Percentiles rank a stretch among this genome's conserved stretches.
phyloP scores from a whole-genome alignment of 139 green algal species.

The Edaphochlamys debaryana region DNA sequence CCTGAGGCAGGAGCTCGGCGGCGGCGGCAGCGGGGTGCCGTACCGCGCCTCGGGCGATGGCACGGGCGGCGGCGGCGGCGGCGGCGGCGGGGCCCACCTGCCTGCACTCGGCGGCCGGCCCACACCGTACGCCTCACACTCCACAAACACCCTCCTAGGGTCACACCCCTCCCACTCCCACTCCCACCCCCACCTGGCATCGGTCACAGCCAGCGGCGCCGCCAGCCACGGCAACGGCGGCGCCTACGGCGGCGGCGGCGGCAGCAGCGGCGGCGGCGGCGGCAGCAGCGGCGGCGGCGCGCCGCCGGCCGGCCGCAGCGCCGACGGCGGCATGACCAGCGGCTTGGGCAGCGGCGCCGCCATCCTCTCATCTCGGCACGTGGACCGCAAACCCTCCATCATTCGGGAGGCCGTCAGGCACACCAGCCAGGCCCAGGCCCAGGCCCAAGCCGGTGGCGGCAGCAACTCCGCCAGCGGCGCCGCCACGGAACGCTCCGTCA shows the following conservation, averaged over 20 bases:
- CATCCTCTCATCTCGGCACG: background rate
- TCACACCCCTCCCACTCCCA: too few species aligned
- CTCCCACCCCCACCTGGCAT: too few species aligned
- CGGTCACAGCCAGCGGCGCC: background rate
- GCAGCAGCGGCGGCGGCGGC: too few species aligned
- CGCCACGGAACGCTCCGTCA: background rate
- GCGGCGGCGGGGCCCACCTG: too few species aligned
- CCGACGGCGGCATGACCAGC: background rate
- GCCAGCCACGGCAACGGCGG: background rate
- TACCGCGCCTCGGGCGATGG: too few species aligned
- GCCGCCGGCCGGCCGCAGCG: background rate
- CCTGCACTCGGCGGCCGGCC: too few species aligned
- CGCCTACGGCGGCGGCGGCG: too few species aligned
- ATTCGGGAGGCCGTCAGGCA: constrained; percentile 28
- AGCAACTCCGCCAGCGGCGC: background rate
- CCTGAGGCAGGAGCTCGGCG: background rate
- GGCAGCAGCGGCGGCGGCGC: background rate
- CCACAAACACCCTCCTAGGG: too few species aligned
- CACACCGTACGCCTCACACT: too few species aligned
- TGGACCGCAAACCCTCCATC: constrained; percentile 25
- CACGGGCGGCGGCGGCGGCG: too few species aligned
- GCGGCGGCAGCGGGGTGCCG: too few species aligned
- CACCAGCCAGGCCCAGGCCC: background rate
- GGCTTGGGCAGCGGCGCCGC: background rate
- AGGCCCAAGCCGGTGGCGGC: background rate